These are phyloP conservation scores for Hippophae tibetana DNA, from an alignment of 306 rosid species.

Conservation along the genomic window DNA sequence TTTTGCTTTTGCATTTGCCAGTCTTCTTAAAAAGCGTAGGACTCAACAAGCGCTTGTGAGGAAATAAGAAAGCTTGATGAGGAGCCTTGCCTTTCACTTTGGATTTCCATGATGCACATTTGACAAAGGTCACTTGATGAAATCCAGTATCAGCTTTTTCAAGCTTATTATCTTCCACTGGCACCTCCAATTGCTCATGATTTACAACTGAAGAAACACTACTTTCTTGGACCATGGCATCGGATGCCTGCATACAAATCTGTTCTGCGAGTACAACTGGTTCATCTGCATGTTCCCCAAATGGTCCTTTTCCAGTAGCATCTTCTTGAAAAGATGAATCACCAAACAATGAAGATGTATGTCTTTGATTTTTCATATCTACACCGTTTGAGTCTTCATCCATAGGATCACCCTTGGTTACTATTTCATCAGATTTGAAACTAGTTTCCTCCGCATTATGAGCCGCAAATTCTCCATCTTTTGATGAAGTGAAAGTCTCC, in stretches of 20 bases:
- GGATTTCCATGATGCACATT: constrained; percentile 16
- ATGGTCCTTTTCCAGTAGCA: constrained; percentile 17
- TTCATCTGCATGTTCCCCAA: constrained; percentile 20
- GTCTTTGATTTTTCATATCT: constrained; percentile 23
- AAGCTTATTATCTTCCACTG: constrained; percentile 30
- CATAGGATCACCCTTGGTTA: constrained; percentile 15
- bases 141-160: constrained; percentile 23
- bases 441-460: constrained; percentile 13
- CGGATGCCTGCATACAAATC: constrained; percentile 22
- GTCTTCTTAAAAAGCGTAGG: too few species aligned
- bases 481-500: constrained; percentile 18
- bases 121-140: constrained; percentile 20
- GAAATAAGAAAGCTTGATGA: too few species aligned
- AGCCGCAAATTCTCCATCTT: constrained; percentile 18
- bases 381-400: constrained; percentile 18
- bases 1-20: too few species aligned
- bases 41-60: too few species aligned
- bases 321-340: constrained; percentile 17
- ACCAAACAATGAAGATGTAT: constrained; percentile 9
- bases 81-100: too few species aligned
- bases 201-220: constrained; percentile 23
- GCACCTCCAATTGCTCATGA: constrained; percentile 17
- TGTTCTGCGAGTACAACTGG: constrained; percentile 20
- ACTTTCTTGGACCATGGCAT: constrained; percentile 14
- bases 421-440: constrained; percentile 17